Evolutionary conservation across 2,329 filamentous ascomycete genomes (phyloP).

Genomic region (Neofusicoccum ribis): DNA sequence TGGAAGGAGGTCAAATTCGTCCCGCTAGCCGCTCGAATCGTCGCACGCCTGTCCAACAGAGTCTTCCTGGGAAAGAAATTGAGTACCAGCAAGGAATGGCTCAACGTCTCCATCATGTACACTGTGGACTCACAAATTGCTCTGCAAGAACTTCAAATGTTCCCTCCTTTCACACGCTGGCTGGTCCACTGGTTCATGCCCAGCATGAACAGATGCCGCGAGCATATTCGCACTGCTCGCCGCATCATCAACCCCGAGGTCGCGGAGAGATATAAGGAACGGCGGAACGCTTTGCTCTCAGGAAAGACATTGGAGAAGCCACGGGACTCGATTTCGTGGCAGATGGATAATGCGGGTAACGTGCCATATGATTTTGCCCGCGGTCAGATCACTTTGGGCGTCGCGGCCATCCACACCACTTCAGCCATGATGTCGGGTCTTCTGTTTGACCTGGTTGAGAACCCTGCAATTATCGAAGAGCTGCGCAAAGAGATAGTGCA

Average conservation of each 20-base stretch:
- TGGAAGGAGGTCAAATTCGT: conserved; percentile 29
- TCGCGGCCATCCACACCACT: conserved; percentile 28
- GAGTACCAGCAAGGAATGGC: conserved; percentile 42
- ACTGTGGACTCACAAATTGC: conserved; percentile 36
- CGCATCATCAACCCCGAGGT: conserved; percentile 39
- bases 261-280: conserved; percentile 24
- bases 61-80: conserved; percentile 42
- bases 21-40: conserved; percentile 40
- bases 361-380: conserved; percentile 20
- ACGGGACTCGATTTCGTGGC: conserved; percentile 27
- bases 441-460: conserved; percentile 22
- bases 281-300: conserved; percentile 22
- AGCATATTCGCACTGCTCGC: conserved; percentile 33
- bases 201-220: conserved; percentile 25
- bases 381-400: conserved; percentile 12
- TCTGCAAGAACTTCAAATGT: conserved; percentile 33
- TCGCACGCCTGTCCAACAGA: conserved; percentile 29
- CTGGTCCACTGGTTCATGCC: conserved; percentile 38
- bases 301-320: conserved; percentile 24
- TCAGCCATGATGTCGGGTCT: conserved; percentile 21
- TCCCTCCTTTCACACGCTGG: conserved; percentile 37
- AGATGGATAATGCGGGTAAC: conserved; percentile 25
- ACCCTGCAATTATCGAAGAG: conserved; percentile 22
- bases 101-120: conserved; percentile 37
- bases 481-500: conserved; percentile 21